Evolutionary conservation across 2,329 filamentous ascomycete species (phyloP), one percentile per base, ranked within the genome.

Genomic region (Metarhizium guizhouense): DNA sequence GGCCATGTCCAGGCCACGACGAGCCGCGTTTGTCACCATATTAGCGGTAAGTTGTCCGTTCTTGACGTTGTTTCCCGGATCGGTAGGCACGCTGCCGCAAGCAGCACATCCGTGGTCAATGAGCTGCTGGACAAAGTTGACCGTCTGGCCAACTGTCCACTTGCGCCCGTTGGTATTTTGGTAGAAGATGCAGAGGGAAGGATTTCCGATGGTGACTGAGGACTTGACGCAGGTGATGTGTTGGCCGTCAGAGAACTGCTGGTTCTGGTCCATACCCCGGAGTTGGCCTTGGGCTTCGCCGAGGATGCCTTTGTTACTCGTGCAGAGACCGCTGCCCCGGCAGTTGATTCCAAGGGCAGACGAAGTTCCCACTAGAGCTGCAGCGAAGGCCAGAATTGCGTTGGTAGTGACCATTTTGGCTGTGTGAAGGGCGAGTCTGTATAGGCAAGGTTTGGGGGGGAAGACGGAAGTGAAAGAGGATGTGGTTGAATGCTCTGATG

Each of bases 321-420:
- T 16, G 51, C 58, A 59, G 52, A 59, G 51, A 45, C 56, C 56
- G 30, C 51, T 54, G 54, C 58, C 58, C 6, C 43, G 54, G 54
- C 58, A 59, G 56, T 59, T 58, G 51, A 59, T 59, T 13, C 58
- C 58, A 13, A 55, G 47, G 6, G 58, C 58, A 11, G 40, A 43
- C 14, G 40, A 43, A 13, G 40, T 43, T 43, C 40, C 40, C 6
- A 13, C 40, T 6, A 43, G n/a, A 18, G 40, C 40, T 16, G 40
- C 40, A 6, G 40, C 40, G n/a, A 43, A 13, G n/a, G 40, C 40
- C 7, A 14, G n/a, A 18, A 43, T 43, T 43, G 40, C n/a, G 30
- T 14, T 43, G 32, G 32, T 34, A 7, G 32, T 11, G 7, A 34
- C 32, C 32, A 34, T 34, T 11, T 34, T 34, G 32, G 32, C 10